Evolutionary conservation across 2,329 filamentous ascomycete genomes (phyloP).

Genomic region (Tetracladium maxilliforme): DNA sequence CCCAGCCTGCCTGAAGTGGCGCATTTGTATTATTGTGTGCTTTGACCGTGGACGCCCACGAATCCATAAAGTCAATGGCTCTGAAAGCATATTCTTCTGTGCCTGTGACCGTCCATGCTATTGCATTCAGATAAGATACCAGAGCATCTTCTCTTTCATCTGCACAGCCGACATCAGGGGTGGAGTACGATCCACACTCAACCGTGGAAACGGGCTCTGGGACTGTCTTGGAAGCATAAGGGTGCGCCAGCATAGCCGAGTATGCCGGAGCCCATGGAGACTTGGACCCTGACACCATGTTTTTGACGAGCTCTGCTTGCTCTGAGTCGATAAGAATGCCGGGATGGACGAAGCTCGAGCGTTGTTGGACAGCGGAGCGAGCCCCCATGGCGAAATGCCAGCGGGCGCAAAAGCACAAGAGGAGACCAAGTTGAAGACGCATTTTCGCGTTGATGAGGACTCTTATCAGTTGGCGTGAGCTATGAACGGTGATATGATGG

Average conservation of each 20-base stretch:
- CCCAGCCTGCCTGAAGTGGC: slow-evolving; percentile 13
- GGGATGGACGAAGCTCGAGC: slow-evolving; percentile 2
- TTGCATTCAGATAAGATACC: slow-evolving; percentile 12
- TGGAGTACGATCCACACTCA: slow-evolving; percentile 12
- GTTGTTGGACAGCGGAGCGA: too few species aligned
- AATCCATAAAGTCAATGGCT: slow-evolving; percentile 14
- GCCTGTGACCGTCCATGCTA: slow-evolving; percentile 11
- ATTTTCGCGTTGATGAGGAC: too few species aligned
- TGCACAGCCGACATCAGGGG: slow-evolving; percentile 11
- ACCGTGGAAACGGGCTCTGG: slow-evolving; percentile 5
- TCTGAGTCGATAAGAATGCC: slow-evolving; percentile 3
- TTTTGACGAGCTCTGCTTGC: slow-evolving; percentile 3
- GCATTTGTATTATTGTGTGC: slow-evolving; percentile 12
- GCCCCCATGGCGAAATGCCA: too few species aligned
- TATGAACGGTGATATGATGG: too few species aligned
- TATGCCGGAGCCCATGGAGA: slow-evolving; percentile 7
- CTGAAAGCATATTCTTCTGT: slow-evolving; percentile 9
- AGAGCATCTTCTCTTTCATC: slow-evolving; percentile 13
- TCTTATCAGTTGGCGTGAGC: too few species aligned
- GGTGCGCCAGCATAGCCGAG: slow-evolving; percentile 6
- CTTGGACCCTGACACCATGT: slow-evolving; percentile 1
- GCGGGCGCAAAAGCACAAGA: too few species aligned
- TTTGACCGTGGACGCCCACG: slow-evolving; percentile 10
- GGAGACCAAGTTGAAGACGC: too few species aligned
- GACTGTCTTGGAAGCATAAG: slow-evolving; percentile 3